Evolutionary conservation across 371 early-diverging fungal species (phyloP).

Genomic region (Lichtheimia ramosa): DNA sequence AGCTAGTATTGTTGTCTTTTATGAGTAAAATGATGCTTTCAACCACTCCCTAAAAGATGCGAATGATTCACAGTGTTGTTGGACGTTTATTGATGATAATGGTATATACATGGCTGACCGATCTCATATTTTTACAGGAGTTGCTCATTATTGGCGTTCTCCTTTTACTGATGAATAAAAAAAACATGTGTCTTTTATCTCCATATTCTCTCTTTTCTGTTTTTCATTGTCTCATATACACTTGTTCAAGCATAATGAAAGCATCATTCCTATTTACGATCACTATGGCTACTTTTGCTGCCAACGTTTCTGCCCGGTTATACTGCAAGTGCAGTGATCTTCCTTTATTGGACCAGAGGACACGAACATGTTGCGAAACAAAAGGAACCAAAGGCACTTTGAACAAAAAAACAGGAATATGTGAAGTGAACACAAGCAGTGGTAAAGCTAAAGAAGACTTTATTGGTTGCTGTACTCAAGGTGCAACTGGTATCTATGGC

Average conservation of each 20-base stretch:
- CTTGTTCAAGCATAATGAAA: not conserved
- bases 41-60: not conserved
- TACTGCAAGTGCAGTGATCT: not conserved
- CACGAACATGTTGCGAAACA: not conserved
- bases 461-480: not conserved
- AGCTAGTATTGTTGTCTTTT: not conserved
- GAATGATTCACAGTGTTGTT: not conserved
- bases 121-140: too few species aligned
- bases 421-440: not conserved
- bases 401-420: not conserved
- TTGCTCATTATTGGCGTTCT: not conserved
- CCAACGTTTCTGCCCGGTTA: not conserved
- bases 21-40: not conserved
- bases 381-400: not conserved
- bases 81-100: too few species aligned
- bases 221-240: not conserved
- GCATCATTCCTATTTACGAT: not conserved
- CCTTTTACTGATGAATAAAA: not conserved
- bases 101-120: too few species aligned
- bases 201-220: not conserved
- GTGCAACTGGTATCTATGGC: not conserved
- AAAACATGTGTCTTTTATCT: not conserved
- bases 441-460: not conserved
- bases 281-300: not conserved
- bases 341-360: not conserved